Percentiles rank a stretch among this genome's conserved stretches.
Evolutionary conservation across 352 stramenopile species (phyloP).

Genomic region (Phytophthora ramorum): DNA sequence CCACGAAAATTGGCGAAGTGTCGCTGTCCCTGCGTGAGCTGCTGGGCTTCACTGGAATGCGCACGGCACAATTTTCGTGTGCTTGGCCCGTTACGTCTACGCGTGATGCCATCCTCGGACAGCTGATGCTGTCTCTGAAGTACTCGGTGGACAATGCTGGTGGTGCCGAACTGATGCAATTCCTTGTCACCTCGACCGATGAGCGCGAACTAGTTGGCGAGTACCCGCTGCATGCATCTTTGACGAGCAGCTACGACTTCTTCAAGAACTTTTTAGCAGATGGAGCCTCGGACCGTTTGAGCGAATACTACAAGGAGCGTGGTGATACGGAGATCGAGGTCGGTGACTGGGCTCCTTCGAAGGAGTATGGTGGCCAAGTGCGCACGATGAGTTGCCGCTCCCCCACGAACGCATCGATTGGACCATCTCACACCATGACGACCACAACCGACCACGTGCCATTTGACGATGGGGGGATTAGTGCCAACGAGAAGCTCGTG

Average conservation of each 20-base stretch:
- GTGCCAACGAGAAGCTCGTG: slow-evolving; percentile 57
- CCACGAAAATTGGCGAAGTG: slow-evolving; percentile 84
- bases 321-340: slow-evolving; percentile 80
- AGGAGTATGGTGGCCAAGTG: slow-evolving; percentile 74
- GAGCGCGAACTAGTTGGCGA: slow-evolving; percentile 79
- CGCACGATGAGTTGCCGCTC: slow-evolving; percentile 72
- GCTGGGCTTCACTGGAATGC: slow-evolving; percentile 79
- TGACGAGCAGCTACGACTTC: slow-evolving; percentile 62
- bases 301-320: slow-evolving; percentile 72
- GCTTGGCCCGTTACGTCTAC: slow-evolving; percentile 79
- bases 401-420: slow-evolving; percentile 85
- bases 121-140: slow-evolving; percentile 69
- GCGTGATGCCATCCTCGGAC: slow-evolving; percentile 69
- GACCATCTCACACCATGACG: slow-evolving; percentile 83
- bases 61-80: slow-evolving; percentile 58
- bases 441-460: slow-evolving; percentile 77
- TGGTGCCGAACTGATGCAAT: slow-evolving; percentile 54
- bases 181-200: slow-evolving; percentile 70
- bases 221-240: slow-evolving; percentile 60
- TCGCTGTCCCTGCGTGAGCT: slow-evolving; percentile 78
- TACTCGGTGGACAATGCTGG: slow-evolving; percentile 69
- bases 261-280: slow-evolving; percentile 79
- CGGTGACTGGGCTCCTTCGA: slow-evolving; percentile 66
- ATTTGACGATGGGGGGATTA: slow-evolving; percentile 45
- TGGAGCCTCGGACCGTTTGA: slow-evolving; percentile 50